Evolutionary conservation across 169 alveolate species (phyloP).

Genomic region (Theileria luwenshuni): DNA sequence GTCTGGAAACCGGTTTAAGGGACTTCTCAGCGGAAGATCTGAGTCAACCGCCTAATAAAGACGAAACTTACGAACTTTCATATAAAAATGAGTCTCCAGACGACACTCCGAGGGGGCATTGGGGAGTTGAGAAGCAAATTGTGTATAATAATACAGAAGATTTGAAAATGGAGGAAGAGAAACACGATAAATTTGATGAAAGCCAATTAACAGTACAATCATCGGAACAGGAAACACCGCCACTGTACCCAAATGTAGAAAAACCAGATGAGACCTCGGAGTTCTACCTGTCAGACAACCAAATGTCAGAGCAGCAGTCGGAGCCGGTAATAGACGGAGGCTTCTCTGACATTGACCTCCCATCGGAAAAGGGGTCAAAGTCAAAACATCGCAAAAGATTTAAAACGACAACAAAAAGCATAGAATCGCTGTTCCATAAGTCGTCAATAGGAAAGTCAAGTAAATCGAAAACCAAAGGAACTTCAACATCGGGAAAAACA

Average conservation of each 20-base stretch:
- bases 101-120: no score
- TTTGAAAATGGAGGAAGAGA: no score
- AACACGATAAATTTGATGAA: no score
- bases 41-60: no score
- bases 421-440: constrained; percentile 10
- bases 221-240: no score
- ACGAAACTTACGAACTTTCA: no score
- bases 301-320: neutral
- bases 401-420: constrained; percentile 3
- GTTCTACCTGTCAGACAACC: neutral
- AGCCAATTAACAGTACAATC: neutral
- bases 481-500: neutral
- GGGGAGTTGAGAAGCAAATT: no score
- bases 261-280: neutral
- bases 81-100: no score
- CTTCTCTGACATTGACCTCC: neutral
- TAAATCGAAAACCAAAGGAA: neutral
- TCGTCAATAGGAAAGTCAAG: constrained; percentile 12
- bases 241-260: no score
- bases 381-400: constrained; percentile 13
- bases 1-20: no score
- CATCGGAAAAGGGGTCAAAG: neutral
- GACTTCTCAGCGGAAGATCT: no score
- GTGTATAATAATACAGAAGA: no score
- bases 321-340: neutral